Conservation (phyloP, 2,329 filamentous ascomycete species). For the Setomelanomma holmii region DNA sequence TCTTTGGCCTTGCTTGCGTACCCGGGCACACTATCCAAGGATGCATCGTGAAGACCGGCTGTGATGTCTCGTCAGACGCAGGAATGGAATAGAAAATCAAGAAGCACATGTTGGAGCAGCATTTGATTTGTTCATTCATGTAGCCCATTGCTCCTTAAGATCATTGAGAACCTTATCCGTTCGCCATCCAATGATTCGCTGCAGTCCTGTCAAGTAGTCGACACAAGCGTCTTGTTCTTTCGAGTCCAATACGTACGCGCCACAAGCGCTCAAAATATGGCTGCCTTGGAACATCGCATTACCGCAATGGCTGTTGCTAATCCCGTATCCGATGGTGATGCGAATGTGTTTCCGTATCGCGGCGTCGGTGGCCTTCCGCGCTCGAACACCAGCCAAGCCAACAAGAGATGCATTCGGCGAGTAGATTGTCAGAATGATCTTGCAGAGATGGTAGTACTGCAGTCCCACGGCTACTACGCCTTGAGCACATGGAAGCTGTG, state of each 20-base stretch:
- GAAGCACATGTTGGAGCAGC: too few relatives aligned
- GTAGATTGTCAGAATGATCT: slow-evolving; percentile 39
- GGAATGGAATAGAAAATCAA: too few relatives aligned
- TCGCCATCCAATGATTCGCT: slow-evolving; percentile 34
- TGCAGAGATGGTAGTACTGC: slow-evolving; percentile 41
- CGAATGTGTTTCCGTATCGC: slow-evolving; percentile 36
- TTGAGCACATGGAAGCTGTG: slow-evolving; percentile 28
- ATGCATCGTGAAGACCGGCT: too few relatives aligned
- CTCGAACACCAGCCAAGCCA: slow-evolving; percentile 34
- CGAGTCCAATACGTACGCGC: slow-evolving; percentile 34
- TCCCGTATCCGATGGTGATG: slow-evolving; percentile 38
- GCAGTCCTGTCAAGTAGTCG: slow-evolving; percentile 30
- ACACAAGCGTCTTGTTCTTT: slow-evolving; percentile 37
- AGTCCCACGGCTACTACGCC: slow-evolving; percentile 37
- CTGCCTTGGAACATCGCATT: slow-evolving; percentile 42
- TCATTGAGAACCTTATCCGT: slow-evolving; percentile 35
- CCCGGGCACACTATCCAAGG: too few relatives aligned
- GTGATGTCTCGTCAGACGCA: too few relatives aligned
- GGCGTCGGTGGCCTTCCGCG: slow-evolving; percentile 34
- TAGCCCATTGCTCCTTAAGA: slow-evolving; percentile 32
- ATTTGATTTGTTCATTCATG: neutral
- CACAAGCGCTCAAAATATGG: slow-evolving; percentile 39
- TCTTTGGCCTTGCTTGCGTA: too few relatives aligned
- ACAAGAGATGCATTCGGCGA: slow-evolving; percentile 34
- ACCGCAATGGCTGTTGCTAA: slow-evolving; percentile 34